Conservation (phyloP, 371 early-diverging fungal species). For the Rhizopus delemar region DNA sequence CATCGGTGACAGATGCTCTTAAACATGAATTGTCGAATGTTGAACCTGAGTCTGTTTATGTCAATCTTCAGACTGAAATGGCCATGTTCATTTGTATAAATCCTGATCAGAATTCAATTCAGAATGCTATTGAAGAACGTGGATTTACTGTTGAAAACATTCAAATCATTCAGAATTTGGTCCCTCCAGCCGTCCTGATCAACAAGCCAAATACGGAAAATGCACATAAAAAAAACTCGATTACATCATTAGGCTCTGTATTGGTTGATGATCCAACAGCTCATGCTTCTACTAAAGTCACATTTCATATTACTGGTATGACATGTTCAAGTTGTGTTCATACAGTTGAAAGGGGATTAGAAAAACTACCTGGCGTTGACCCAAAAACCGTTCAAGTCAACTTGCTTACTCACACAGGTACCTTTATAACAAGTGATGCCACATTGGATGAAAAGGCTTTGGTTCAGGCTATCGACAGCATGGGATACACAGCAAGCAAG, state of each 20-base stretch:
- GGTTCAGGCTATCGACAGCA: conserved; percentile 50
- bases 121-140: conserved; percentile 31
- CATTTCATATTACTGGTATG: conserved; percentile 87
- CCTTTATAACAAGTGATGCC: conserved; percentile 38
- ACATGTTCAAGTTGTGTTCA: conserved; percentile 81
- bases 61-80: conserved; percentile 49
- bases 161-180: conserved; percentile 48
- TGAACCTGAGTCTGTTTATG: conserved; percentile 35
- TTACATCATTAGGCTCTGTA: conserved; percentile 29
- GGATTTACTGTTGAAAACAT: conserved; percentile 48
- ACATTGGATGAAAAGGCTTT: conserved; percentile 39
- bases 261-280: conserved; percentile 24
- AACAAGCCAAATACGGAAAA: conserved; percentile 3
- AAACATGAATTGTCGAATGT: conserved; percentile 30
- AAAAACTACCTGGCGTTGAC: conserved; percentile 65
- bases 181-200: conserved; percentile 30
- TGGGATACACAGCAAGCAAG: conserved; percentile 63
- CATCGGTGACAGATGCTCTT: conserved; percentile 36
- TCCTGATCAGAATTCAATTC: conserved; percentile 29
- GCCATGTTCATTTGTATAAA: conserved; percentile 43
- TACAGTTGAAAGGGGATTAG: conserved; percentile 72
- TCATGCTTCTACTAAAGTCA: conserved; percentile 41
- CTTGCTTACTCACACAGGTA: conserved; percentile 68
- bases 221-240: conserved; percentile 10
- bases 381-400: conserved; percentile 68